These are phyloP conservation scores for Phytophthora pluvialis DNA, from an alignment of 352 stramenopile species.

Conservation along the genomic window DNA sequence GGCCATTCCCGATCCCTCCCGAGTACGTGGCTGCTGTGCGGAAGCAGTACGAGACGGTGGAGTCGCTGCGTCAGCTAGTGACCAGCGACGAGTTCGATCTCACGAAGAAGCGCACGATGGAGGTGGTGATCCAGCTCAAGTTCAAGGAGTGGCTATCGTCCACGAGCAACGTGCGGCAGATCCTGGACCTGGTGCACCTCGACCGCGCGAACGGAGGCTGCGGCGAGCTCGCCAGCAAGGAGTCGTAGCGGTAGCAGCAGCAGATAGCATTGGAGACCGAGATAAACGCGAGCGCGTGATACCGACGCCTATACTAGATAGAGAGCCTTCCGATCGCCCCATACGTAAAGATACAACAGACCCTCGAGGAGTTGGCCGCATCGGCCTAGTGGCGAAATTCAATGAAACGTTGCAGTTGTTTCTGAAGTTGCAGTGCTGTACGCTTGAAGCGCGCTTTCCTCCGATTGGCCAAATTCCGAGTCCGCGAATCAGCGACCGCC, in stretches of 20 bases:
- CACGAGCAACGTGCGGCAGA: constrained; percentile 87
- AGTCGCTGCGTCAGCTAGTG: constrained; percentile 73
- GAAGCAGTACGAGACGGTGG: constrained; percentile 77
- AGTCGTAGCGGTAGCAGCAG: constrained; percentile 23
- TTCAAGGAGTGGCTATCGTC: constrained; percentile 91
- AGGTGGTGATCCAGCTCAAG: constrained; percentile 81
- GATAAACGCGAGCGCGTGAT: constrained; percentile 12
- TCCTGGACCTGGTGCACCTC: constrained; percentile 89
- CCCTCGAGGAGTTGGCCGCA: not conserved
- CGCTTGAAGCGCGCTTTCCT: constrained; percentile 22
- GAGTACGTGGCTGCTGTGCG: constrained; percentile 73
- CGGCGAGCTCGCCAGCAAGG: constrained; percentile 25
- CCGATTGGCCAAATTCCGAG: constrained; percentile 38
- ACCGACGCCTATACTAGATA: constrained; percentile 40
- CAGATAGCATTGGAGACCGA: not conserved
- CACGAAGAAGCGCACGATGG: constrained; percentile 78
- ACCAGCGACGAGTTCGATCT: constrained; percentile 85
- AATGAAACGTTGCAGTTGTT: constrained; percentile 20
- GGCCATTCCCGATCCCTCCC: constrained; percentile 80
- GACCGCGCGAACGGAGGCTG: constrained; percentile 48
- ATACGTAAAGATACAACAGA: constrained; percentile 7
- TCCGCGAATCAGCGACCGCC: constrained; percentile 45
- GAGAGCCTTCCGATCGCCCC: constrained; percentile 21
- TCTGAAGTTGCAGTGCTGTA: constrained; percentile 25
- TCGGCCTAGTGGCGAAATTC: constrained; percentile 6